A percentile compares a stretch with the other conserved stretches of the same genome.
Conservation (phyloP, 441 rosid genomes). For the Erodium texanum region DNA sequence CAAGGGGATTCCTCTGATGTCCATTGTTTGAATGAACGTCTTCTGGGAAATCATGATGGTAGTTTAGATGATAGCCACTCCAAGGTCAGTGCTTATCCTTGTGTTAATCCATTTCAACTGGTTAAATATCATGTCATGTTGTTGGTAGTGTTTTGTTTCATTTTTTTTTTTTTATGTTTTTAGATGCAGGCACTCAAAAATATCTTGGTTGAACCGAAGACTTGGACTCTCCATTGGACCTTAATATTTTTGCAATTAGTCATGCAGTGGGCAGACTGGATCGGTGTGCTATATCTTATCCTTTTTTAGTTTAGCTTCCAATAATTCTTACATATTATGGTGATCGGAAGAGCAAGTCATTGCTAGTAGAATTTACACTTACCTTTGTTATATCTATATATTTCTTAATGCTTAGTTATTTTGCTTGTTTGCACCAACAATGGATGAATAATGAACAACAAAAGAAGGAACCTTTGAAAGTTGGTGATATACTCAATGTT, state of each 20-base stretch:
- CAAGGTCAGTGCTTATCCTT: not conserved
- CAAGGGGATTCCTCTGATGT: not conserved
- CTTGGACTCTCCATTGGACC: not conserved
- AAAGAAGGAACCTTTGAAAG: not conserved
- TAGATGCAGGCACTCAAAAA: not conserved
- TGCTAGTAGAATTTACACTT: not conserved
- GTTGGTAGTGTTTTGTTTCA: not conserved
- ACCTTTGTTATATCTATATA: not conserved
- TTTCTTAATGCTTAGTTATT: not conserved
- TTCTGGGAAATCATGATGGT: not conserved
- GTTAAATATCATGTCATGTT: not conserved
- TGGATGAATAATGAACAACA: not conserved
- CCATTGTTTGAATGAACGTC: not conserved
- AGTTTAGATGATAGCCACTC: not conserved
- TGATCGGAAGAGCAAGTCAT: not conserved
- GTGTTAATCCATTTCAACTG: not conserved
- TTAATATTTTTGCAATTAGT: not conserved
- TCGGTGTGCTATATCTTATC: not conserved
- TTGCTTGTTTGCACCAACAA: not conserved
- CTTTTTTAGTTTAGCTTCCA: not conserved
- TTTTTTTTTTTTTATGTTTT: not conserved
- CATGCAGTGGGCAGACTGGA: not conserved
- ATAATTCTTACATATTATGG: not conserved
- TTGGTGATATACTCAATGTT: not conserved
- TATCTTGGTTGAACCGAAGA: not conserved